Base-by-base conservation (phyloP, 176 grass and related monocot genomes). In the Chrysopogon serrulatus region DNA sequence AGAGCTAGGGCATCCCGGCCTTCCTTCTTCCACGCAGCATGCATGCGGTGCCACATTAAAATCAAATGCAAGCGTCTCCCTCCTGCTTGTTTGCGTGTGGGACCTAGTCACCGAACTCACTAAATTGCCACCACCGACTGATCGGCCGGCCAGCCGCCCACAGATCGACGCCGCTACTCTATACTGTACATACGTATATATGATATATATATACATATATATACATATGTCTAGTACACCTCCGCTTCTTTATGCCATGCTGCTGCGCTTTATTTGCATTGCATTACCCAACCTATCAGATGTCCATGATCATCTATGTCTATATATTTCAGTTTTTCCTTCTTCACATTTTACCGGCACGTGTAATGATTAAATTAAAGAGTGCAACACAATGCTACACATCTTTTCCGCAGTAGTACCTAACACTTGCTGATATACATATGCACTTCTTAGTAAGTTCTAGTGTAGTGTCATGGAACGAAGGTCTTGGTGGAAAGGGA, bases 101-200 rank as follows among this genome's bases (percentile, higher is more conserved):
- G 60, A 75, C 78, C 78, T 36, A 10, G 71, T 59, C 78, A 87
- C 85, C 79, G 85, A 87, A 61, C 62, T 82, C 79, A 87, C 79
- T 82, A 82, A 87, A 79, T 77, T 69, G 47, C 71, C 57, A 12
- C 23, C 44, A 68, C 66, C 73, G 30, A 54, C 49, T 65, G 16
- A 75, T 15, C 64, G 47, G 23, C 23, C 44, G 79, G 65, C 68
- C 65, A 66, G 27, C n/a, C 42, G 24, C 53, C 53, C 53, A n/a
- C 53, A 56, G 21, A 56, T 54, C 19, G 19, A 23, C 6, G 7
- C 49, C 23, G 7, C 49, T 54, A 6, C 49, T 23, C 49, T 10
- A 3, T 54, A 23, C 18, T 8, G 18, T 53, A 21, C 2, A 48
- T 5, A 48, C 18, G 18, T 18, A 18, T 48, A 43, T 17, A 48